Evolutionary conservation across 306 rosid species (phyloP).

Genomic region (Betula pendula): DNA sequence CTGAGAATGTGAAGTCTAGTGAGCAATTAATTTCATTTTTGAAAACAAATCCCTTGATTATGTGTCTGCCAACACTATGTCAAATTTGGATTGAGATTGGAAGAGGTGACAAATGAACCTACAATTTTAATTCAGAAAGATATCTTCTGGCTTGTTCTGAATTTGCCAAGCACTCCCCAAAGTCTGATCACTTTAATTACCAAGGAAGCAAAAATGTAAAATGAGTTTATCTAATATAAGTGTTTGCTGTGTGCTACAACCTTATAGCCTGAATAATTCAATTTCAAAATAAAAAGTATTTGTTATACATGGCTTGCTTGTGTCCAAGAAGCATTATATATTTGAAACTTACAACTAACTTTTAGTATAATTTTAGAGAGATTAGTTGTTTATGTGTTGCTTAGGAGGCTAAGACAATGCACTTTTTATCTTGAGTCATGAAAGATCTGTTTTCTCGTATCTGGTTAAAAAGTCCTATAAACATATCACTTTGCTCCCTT

Average conservation of each 20-base stretch:
- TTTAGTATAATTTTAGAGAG: not conserved
- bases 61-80: not conserved
- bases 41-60: too few species aligned
- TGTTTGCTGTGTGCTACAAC: slow-evolving; percentile 21
- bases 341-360: not conserved
- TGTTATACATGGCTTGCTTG: slow-evolving; percentile 13
- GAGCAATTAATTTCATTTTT: not conserved
- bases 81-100: not conserved
- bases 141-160: too few species aligned
- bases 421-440: slow-evolving; percentile 20
- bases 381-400: slow-evolving; percentile 1
- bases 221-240: not conserved
- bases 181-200: not conserved
- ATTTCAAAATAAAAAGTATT: not conserved
- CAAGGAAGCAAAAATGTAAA: too few species aligned
- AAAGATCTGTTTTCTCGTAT: slow-evolving; percentile 14
- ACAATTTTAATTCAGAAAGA: not conserved
- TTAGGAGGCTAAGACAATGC: slow-evolving; percentile 1
- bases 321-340: slow-evolving; percentile 5
- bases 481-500: not conserved
- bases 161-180: not conserved
- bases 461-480: slow-evolving; percentile 14
- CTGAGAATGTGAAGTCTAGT: not conserved
- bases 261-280: slow-evolving; percentile 10
- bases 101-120: not conserved